Conservation (phyloP, 805 yeast species). For the Suhomyces faveliae region DNA sequence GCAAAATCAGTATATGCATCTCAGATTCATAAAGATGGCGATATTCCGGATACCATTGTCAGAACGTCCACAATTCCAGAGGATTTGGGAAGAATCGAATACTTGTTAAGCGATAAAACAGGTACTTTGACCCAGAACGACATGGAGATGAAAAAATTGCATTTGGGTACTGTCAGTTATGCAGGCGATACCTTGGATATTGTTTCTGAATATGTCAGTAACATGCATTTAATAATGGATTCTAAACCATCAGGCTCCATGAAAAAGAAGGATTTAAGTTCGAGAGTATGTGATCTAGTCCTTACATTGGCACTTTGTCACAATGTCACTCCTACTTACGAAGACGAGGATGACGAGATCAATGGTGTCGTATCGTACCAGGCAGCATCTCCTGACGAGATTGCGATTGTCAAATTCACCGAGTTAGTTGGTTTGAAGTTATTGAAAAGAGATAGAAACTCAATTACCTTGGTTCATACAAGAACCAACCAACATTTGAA, state of each 20-base stretch:
- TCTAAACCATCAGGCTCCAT: constrained; percentile 14
- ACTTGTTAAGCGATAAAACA: constrained; percentile 88
- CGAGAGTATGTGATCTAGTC: constrained; percentile 76
- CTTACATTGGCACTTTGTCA: constrained; percentile 91
- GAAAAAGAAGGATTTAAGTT: constrained; percentile 65
- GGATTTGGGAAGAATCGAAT: constrained; percentile 94
- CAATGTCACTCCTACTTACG: constrained; percentile 89
- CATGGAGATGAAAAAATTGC: constrained; percentile 92
- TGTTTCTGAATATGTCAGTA: constrained; percentile 64
- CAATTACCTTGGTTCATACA: constrained; percentile 65
- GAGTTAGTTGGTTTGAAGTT: constrained; percentile 81
- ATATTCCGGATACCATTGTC: constrained; percentile 85
- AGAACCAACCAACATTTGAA: constrained; percentile 49
- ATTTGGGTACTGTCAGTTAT: constrained; percentile 88
- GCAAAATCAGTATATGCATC: constrained; percentile 96
- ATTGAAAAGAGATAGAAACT: constrained; percentile 76
- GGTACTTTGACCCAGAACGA: constrained; percentile 98
- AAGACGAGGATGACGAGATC: constrained; percentile 62
- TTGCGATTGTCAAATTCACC: constrained; percentile 93
- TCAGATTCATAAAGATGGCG: constrained; percentile 84
- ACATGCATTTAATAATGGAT: constrained; percentile 22
- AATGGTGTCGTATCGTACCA: constrained; percentile 59
- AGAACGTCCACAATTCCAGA: constrained; percentile 98
- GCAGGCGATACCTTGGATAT: constrained; percentile 91
- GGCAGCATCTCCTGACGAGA: constrained; percentile 98